Base-by-base conservation (phyloP, 139 green algal genomes). In the Volvox reticuliferus region DNA sequence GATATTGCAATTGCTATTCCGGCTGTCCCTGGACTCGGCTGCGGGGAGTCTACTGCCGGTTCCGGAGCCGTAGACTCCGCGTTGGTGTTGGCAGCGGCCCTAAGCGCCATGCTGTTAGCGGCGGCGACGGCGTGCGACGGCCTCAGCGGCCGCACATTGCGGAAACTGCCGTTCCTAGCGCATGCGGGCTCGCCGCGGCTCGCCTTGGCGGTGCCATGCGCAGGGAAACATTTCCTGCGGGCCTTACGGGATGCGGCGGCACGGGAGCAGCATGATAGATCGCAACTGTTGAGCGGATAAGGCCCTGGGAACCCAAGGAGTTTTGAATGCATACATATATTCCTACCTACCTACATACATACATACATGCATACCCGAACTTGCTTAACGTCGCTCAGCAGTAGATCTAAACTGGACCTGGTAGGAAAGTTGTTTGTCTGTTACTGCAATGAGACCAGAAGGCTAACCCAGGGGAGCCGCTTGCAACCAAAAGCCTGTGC, bases 151-250 rank as follows among this genome's bases (percentile, higher is more conserved):
- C 92, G 97, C 24, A 92, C 93, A 6, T 93, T 98, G 63, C 91
- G 97, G 21, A 98, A 98, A 92, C 93, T 98, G 87, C 97, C 97
- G 2, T 98, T 98, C 92, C 92, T 98, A 71, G 95, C 96, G 63
- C 95, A 98, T 71, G 95, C 95, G 17, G 75, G 63, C 9, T n/a
- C 36, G 19, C 83, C 79, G 26, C 37, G 75, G 36, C 79, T 91
- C 61, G 86, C 84, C 28, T 12, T 20, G 36, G 18, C 28, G 84
- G 33, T 26, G 20, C 14, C 65, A 12, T 79, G 83, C 37, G 1
- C 13, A 0, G 37, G 37, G 44, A 6, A 71, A 36, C 20, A 16
- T 0, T 89, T 61, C 71, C 69, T 89, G 37, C 18, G 37, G 28
- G 85, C 85, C n/a, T 50, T 89, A 33, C 18, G 28, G 28, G 85